Percentiles rank a stretch among this genome's conserved stretches.
These are phyloP conservation scores for Paecilomyces sp. DNA, from an alignment of 2,329 filamentous ascomycete species.

Conservation along the genomic window DNA sequence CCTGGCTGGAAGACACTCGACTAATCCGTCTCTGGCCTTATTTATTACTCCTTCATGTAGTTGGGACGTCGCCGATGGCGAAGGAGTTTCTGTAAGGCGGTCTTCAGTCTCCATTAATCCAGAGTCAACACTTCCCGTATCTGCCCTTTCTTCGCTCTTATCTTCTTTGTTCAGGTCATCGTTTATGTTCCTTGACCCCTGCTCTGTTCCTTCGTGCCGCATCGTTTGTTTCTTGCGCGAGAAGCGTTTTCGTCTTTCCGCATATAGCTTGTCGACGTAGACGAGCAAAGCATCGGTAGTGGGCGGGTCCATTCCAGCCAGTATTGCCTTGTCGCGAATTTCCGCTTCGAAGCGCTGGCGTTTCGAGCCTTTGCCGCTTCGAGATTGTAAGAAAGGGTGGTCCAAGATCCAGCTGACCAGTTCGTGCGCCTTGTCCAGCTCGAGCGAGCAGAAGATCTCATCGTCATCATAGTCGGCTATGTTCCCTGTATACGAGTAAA, in stretches of 20 bases:
- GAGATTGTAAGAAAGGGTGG: neutral
- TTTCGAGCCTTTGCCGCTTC: neutral
- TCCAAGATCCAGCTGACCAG: neutral
- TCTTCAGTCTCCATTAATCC: neutral
- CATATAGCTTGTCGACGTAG: neutral
- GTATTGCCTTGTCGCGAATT: neutral
- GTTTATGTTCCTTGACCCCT: neutral
- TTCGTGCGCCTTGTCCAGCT: neutral
- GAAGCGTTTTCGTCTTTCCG: neutral
- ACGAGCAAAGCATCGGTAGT: neutral
- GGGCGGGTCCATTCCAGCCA: neutral
- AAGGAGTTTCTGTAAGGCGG: neutral
- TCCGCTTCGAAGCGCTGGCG: neutral
- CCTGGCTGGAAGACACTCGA: neutral
- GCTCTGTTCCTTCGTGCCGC: neutral
- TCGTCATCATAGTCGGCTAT: neutral
- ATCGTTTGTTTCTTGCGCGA: neutral
- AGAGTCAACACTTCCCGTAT: neutral
- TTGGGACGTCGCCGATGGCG: neutral
- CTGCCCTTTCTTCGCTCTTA: neutral
- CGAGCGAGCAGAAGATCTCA: neutral
- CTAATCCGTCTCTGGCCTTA: neutral
- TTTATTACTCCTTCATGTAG: neutral
- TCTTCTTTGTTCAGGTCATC: neutral
- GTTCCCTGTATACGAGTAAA: neutral